These are phyloP conservation scores for Eimeria praecox DNA, from an alignment of 169 alveolate species.

Conservation along the genomic window DNA sequence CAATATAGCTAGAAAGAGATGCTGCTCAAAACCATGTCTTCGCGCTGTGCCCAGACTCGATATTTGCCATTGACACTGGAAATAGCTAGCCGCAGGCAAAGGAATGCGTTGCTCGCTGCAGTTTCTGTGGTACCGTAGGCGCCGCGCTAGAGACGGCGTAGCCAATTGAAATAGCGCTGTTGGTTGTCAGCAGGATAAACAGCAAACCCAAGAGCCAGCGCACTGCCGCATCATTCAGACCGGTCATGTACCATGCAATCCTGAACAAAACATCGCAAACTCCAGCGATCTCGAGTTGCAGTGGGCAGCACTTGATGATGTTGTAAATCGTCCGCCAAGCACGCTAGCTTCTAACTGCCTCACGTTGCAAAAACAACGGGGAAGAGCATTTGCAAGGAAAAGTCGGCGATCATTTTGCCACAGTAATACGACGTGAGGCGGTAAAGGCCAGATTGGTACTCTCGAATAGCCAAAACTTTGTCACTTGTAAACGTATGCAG, in stretches of 20 bases:
- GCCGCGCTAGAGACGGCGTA: conserved; percentile 75
- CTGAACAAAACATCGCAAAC: conserved; percentile 24
- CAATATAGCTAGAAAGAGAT: not conserved
- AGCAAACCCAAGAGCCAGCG: conserved; percentile 78
- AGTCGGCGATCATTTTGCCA: conserved; percentile 80
- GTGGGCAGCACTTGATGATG: not conserved
- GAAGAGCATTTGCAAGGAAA: conserved; percentile 72
- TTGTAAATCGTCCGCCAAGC: not conserved
- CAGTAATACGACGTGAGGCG: conserved; percentile 76
- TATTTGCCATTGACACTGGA: not conserved
- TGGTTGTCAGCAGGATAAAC: conserved; percentile 75
- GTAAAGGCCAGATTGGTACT: conserved; percentile 79
- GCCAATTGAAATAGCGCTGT: conserved; percentile 81
- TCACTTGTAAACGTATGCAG: conserved; percentile 82
- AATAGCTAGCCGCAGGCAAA: not conserved
- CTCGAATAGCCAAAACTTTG: conserved; percentile 78
- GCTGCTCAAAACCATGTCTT: not conserved
- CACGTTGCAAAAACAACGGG: conserved; percentile 82
- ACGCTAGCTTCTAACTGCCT: conserved; percentile 3
- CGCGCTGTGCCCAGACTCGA: not conserved
- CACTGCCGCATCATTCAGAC: conserved; percentile 74
- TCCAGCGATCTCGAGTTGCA: not conserved
- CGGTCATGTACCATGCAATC: conserved; percentile 78
- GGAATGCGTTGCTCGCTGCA: not conserved
- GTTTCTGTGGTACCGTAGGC: conserved; percentile 68